Conservation (phyloP, 2,329 filamentous ascomycete species). For the Pseudocercospora macadamiae region DNA sequence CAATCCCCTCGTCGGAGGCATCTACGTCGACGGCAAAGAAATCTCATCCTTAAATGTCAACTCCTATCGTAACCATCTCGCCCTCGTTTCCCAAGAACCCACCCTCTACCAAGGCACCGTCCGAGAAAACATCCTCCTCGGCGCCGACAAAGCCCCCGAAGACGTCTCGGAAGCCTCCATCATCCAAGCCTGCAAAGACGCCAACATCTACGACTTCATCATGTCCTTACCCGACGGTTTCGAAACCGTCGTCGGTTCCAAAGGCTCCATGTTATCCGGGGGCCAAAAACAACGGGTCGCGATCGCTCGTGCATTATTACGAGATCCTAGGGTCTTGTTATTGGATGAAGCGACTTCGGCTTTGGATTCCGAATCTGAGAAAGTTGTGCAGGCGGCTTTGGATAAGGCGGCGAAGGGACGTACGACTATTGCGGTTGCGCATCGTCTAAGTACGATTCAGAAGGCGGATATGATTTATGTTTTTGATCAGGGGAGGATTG, state of each 20-base stretch:
- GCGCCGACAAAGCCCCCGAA: conserved; percentile 60
- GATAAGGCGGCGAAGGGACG: conserved; percentile 77
- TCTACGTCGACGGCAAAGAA: conserved; percentile 82
- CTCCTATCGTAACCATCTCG: conserved; percentile 80
- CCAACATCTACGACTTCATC: conserved; percentile 93
- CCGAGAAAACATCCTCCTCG: conserved; percentile 84
- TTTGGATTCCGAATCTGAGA: conserved; percentile 75
- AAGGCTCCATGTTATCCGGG: conserved; percentile 81
- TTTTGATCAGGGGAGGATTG: conserved; percentile 86
- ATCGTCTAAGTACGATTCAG: conserved; percentile 89
- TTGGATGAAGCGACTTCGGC: conserved; percentile 74
- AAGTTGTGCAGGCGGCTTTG: conserved; percentile 78
- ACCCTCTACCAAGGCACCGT: conserved; percentile 93
- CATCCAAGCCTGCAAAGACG: conserved; percentile 79
- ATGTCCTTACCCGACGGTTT: conserved; percentile 69
- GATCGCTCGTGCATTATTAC: conserved; percentile 86
- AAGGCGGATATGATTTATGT: conserved; percentile 95
- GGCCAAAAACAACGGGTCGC: conserved; percentile 95
- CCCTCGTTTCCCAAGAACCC: conserved; percentile 91
- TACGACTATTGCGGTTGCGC: conserved; percentile 86
- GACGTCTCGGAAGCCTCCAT: conserved; percentile 73
- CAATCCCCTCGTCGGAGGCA: conserved; percentile 76
- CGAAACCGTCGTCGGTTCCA: conserved; percentile 68
- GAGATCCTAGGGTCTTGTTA: conserved; percentile 85
- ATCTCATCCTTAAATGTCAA: conserved; percentile 81